A percentile compares a stretch with the other conserved stretches of the same genome.
phyloP scores from a whole-genome alignment of 2,329 filamentous ascomycete genomes.

The Ascochyta pisi region DNA sequence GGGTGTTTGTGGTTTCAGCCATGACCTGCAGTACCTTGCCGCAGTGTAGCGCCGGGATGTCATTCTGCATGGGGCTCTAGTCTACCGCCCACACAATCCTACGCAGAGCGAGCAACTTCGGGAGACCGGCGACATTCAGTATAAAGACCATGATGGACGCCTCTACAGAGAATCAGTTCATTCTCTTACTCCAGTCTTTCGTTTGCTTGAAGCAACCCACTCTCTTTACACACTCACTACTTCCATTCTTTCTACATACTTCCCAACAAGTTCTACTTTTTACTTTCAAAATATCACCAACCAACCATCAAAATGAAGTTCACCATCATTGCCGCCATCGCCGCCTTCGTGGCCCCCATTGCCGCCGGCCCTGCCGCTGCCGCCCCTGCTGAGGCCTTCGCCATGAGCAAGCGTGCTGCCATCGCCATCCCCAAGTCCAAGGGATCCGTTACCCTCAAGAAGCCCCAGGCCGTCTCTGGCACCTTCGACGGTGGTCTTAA shows the following conservation, averaged over 20 bases:
- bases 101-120: constrained; percentile 1
- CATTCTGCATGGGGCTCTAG: constrained; percentile 15
- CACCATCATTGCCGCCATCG: constrained; percentile 34
- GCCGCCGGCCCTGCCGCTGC: constrained; percentile 37
- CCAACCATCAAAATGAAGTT: constrained; percentile 44
- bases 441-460: constrained; percentile 40
- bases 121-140: neutral
- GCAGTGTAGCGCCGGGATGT: constrained; percentile 14
- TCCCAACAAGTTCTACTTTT: constrained; percentile 21
- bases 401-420: constrained; percentile 39
- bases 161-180: constrained; percentile 11
- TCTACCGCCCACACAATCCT: constrained; percentile 1
- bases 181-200: constrained; percentile 26
- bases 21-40: constrained; percentile 5
- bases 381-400: constrained; percentile 33
- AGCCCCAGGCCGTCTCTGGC: constrained; percentile 31
- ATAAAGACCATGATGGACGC: constrained; percentile 11
- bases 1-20: constrained; percentile 15
- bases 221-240: constrained; percentile 24
- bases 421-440: constrained; percentile 42
- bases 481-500: constrained; percentile 45
- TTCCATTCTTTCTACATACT: constrained; percentile 30
- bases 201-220: constrained; percentile 35
- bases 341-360: constrained; percentile 37
- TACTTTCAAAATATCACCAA: constrained; percentile 22